Evolutionary conservation across 1,284 basidiomycete species (phyloP).

Genomic region (Porodaedalea pini): DNA sequence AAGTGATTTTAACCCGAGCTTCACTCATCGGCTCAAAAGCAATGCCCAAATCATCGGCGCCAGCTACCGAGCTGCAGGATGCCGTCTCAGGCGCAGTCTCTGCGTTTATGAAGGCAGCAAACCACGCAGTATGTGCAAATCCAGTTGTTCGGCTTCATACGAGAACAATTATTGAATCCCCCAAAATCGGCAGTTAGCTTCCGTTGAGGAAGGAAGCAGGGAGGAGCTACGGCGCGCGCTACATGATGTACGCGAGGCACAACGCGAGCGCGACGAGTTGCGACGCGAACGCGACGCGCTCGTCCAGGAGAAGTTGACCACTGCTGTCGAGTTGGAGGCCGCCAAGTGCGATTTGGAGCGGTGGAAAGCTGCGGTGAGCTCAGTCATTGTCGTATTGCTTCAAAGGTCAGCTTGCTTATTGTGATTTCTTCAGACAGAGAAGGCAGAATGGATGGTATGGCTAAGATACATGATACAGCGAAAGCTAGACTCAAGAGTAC

Average conservation of each 20-base stretch:
- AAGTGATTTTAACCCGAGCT: neutral
- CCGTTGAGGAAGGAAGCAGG: slow-evolving; percentile 43
- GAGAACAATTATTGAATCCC: neutral
- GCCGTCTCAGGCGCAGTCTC: slow-evolving; percentile 19
- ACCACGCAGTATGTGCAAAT: slow-evolving; percentile 19
- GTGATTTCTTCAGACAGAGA: slow-evolving; percentile 42
- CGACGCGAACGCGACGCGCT: slow-evolving; percentile 54
- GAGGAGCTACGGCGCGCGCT: slow-evolving; percentile 43
- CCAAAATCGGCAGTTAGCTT: slow-evolving; percentile 46
- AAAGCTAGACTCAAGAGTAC: neutral
- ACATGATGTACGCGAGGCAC: slow-evolving; percentile 44
- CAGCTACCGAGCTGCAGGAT: slow-evolving; percentile 11
- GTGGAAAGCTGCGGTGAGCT: slow-evolving; percentile 53
- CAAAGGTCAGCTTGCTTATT: neutral
- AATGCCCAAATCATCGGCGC: neutral
- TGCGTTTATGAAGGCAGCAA: slow-evolving; percentile 19
- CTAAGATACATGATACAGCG: neutral
- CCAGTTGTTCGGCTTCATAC: neutral
- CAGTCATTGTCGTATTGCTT: neutral
- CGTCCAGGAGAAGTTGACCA: slow-evolving; percentile 41
- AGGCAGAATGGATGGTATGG: slow-evolving; percentile 54
- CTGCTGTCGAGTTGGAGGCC: slow-evolving; percentile 44
- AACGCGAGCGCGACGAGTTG: slow-evolving; percentile 53
- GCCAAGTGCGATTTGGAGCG: slow-evolving; percentile 47
- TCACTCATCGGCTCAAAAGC: neutral